Conservation (phyloP, 2,329 filamentous ascomycete species). For the Colletotrichum cuscutae region DNA sequence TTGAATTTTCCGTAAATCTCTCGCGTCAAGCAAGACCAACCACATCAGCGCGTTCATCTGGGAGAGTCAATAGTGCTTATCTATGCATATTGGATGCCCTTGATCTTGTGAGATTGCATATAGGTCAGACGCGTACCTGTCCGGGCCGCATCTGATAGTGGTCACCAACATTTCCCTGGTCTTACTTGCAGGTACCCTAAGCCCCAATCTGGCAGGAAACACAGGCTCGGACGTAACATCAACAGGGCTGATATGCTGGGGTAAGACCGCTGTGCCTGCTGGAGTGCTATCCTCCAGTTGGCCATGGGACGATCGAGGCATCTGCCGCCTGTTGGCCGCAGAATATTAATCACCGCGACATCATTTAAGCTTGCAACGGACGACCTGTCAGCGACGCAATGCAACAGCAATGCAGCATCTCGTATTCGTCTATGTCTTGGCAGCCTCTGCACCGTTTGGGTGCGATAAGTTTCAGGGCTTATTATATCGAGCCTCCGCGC, state of each 20-base stretch:
- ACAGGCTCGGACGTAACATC: conserved; percentile 3
- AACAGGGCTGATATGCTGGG: conserved; percentile 12
- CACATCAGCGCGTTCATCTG: not conserved
- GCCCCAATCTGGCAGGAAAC: conserved; percentile 13
- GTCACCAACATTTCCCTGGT: not conserved
- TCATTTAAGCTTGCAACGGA: not conserved
- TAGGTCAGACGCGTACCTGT: not conserved
- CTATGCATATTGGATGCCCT: not conserved
- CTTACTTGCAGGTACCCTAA: conserved; percentile 21
- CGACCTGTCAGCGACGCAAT: conserved; percentile 4
- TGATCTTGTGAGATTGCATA: not conserved
- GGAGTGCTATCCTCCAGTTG: not conserved
- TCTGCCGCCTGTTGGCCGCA: not conserved
- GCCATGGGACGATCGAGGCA: not conserved
- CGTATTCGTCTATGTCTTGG: conserved; percentile 32
- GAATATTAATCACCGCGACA: not conserved
- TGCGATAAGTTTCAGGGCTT: not conserved
- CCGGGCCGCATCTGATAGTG: not conserved
- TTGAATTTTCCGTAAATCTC: too few species aligned
- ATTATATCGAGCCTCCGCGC: conserved; percentile 7
- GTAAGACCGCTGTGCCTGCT: not conserved
- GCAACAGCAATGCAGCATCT: conserved; percentile 15
- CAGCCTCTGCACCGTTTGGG: not conserved
- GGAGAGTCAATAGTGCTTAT: not conserved
- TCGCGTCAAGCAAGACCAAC: not conserved